phyloP scores from a whole-genome alignment of 176 grass and related monocot species.

The Thalia dealbata region DNA sequence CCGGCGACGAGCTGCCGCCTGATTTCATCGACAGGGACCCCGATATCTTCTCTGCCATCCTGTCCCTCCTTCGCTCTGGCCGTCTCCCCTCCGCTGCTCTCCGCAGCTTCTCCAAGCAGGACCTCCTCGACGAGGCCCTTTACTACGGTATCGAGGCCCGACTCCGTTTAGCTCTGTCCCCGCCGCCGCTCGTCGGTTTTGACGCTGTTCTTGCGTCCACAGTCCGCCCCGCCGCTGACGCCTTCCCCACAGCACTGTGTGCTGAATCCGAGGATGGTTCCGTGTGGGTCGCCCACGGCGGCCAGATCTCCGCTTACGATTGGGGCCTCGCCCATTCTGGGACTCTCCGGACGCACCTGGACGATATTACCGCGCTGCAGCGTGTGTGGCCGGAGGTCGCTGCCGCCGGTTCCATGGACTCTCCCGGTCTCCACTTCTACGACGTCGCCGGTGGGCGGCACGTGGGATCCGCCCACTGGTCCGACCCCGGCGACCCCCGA shows the following conservation, averaged over 20 bases:
- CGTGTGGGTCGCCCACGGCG: conserved; percentile 65
- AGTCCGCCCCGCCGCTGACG: conserved; percentile 52
- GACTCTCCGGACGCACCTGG: conserved; percentile 64
- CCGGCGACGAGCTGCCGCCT: conserved; percentile 6
- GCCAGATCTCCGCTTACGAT: conserved; percentile 51
- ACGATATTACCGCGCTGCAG: conserved; percentile 47
- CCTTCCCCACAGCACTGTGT: conserved; percentile 51
- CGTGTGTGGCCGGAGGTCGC: conserved; percentile 34
- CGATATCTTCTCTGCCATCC: conserved; percentile 43
- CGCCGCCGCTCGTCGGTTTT: conserved; percentile 69
- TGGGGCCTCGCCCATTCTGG: conserved; percentile 34
- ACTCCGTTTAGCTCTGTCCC: conserved; percentile 43
- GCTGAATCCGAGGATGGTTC: conserved; percentile 47
- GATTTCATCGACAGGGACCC: conserved; percentile 65
- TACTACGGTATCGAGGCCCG: conserved; percentile 50
- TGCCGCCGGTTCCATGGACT: conserved; percentile 33
- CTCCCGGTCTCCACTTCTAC: conserved; percentile 65
- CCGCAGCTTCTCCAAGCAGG: conserved; percentile 23
- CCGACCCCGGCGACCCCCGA: conserved; percentile 49
- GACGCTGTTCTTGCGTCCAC: conserved; percentile 42
- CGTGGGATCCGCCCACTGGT: conserved; percentile 52
- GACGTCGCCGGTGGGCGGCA: conserved; percentile 41
- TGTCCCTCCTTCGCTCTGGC: conserved; percentile 46
- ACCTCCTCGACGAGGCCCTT: conserved; percentile 50
- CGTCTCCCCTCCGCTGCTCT: conserved; percentile 19